Percentiles rank a stretch among this genome's conserved stretches.
Evolutionary conservation across 225 moss, liverwort and hornwort species (phyloP).

Genomic region (Pleurozium schreberi): DNA sequence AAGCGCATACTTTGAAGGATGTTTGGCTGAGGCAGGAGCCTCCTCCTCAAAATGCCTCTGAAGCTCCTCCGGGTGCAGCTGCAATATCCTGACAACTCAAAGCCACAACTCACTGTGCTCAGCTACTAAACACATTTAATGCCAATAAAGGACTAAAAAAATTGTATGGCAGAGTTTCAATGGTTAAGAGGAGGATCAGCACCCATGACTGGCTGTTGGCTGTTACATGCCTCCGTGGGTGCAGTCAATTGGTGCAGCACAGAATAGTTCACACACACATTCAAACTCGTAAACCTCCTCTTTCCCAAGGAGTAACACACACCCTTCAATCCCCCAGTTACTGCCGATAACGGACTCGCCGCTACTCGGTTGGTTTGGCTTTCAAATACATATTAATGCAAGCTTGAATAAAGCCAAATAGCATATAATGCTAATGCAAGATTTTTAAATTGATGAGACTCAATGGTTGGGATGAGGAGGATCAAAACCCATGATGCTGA

Average conservation of each 20-base stretch:
- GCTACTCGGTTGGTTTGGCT: neutral
- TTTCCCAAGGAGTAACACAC: neutral
- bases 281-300: neutral
- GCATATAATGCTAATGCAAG: neutral
- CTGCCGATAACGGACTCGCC: neutral
- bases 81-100: constrained; percentile 44
- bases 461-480: neutral
- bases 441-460: neutral
- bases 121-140: neutral
- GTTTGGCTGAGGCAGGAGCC: constrained; percentile 52
- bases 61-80: constrained; percentile 77
- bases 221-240: neutral
- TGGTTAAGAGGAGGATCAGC: neutral
- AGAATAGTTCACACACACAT: neutral
- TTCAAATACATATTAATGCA: neutral
- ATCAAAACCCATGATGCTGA: neutral
- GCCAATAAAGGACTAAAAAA: neutral
- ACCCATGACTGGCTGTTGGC: neutral
- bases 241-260: neutral
- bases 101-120: neutral
- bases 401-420: neutral
- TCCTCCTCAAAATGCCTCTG: constrained; percentile 91
- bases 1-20: constrained; percentile 70
- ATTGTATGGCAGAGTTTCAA: neutral
- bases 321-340: neutral